Base-by-base conservation (phyloP, 1,139 yeast species). In the Sugiyamaella sp. region DNA sequence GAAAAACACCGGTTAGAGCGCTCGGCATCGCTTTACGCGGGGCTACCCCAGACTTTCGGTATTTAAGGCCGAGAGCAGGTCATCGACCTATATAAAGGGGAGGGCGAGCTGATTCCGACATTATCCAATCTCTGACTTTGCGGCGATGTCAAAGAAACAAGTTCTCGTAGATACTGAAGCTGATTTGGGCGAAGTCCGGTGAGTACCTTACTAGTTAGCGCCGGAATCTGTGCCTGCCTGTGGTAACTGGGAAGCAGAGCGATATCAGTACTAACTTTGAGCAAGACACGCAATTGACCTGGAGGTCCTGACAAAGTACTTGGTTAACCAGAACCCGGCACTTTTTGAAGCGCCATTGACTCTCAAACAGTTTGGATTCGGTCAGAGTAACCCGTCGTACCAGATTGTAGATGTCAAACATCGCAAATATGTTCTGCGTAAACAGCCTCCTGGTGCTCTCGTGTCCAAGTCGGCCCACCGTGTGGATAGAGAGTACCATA, bases 381-480 rank as follows among this genome's bases (percentile, higher is more conserved):
- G 89, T 12, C 89, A 84, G 65, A 80, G 85, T 3, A 84, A 84
- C 64, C 89, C 88, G 14, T 82, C 87, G 0, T 83, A 82, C 62
- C 75, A 79, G 43, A 59, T 84, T 19, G 69, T 69, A 3, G 85
- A 81, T 60, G 63, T 68, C 2, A 57, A 60, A 6, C 80, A 79
- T 1, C 68, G 65, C 47, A 70, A 74, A 46, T 77, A 74, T 56
- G 88, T 83, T 1, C 72, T 84, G 52, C 72, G 88, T 56, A 74
- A 84, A 60, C 83, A 84, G 64, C 89, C 89, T 0, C 75, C 79
- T n/a, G 77, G 84, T 2, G 73, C 80, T 56, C 71, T 84, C 54
- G 79, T 82, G 19, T 79, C 84, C 25, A 78, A 75, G 58, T 77
- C 83, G 8, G 87, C 89, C 0, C 89, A 84, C 66, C 82, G 87